These are phyloP conservation scores for Rozella allomycis DNA, from an alignment of 371 early-diverging fungal genomes.

Conservation along the genomic window DNA sequence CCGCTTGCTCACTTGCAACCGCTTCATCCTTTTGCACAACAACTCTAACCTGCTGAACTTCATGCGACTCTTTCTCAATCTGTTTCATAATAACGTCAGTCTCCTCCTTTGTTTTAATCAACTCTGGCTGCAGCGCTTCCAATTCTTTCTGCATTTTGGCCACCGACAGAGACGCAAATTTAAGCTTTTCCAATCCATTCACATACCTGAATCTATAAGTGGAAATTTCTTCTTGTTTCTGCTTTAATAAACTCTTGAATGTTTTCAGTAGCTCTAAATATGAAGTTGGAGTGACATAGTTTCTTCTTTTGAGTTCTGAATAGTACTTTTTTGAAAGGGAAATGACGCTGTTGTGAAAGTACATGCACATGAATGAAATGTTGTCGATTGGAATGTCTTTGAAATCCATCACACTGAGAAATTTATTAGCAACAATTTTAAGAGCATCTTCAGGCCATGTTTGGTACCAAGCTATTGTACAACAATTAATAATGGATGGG, in stretches of 20 bases:
- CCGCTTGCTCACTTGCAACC: slow-evolving; percentile 22
- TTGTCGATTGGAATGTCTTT: slow-evolving; percentile 10
- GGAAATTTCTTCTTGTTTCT: slow-evolving; percentile 12
- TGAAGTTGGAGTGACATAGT: slow-evolving; percentile 30
- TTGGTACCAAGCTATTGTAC: slow-evolving; percentile 30
- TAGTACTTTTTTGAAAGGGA: slow-evolving; percentile 14
- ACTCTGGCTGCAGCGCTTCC: slow-evolving; percentile 23
- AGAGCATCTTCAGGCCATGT: slow-evolving; percentile 31
- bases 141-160: slow-evolving; percentile 29
- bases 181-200: slow-evolving; percentile 25
- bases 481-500: slow-evolving; percentile 23
- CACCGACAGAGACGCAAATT: slow-evolving; percentile 21
- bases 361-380: slow-evolving; percentile 23
- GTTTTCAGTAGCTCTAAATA: slow-evolving; percentile 25
- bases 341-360: slow-evolving; percentile 19
- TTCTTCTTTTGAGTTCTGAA: slow-evolving; percentile 13
- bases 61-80: slow-evolving; percentile 24
- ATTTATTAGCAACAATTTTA: slow-evolving; percentile 23
- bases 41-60: slow-evolving; percentile 14
- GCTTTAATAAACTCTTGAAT: slow-evolving; percentile 17
- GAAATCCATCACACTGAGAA: slow-evolving; percentile 17
- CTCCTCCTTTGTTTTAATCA: slow-evolving; percentile 20
- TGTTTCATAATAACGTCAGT: slow-evolving; percentile 24
- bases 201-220: slow-evolving; percentile 18
- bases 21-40: slow-evolving; percentile 27